A percentile compares a stretch with the other conserved stretches of the same genome.
Evolutionary conservation across 352 stramenopile species (phyloP).

Genomic region (Elongisporangium undulatum): DNA sequence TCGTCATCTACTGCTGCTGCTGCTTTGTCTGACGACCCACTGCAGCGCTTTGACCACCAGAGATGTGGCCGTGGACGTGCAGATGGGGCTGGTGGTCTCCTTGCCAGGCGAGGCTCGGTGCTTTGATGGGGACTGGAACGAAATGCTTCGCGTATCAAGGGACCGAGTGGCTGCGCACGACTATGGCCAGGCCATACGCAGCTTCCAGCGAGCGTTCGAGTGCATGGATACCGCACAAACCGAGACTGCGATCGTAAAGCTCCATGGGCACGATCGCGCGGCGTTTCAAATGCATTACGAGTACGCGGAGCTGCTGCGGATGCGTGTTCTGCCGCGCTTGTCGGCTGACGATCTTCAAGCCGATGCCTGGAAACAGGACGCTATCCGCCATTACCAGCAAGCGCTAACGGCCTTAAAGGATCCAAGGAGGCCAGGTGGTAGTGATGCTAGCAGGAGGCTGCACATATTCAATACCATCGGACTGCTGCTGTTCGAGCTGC

Average conservation of each 20-base stretch:
- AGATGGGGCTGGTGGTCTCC: not conserved
- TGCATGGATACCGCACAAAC: not conserved
- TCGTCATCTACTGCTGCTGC: not conserved
- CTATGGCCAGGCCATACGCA: not conserved
- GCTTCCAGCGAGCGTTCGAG: not conserved
- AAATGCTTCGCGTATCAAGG: not conserved
- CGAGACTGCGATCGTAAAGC: not conserved
- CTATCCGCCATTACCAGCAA: not conserved
- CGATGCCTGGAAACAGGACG: not conserved
- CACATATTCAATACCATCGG: slow-evolving; percentile 27
- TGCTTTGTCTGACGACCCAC: not conserved
- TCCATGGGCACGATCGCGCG: not conserved
- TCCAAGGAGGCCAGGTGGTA: not conserved
- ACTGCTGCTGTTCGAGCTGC: slow-evolving; percentile 9
- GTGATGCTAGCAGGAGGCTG: slow-evolving; percentile 1
- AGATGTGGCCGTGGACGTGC: not conserved
- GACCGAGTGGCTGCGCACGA: not conserved
- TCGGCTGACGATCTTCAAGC: not conserved
- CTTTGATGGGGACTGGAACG: not conserved
- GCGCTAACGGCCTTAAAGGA: not conserved
- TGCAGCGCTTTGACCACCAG: not conserved
- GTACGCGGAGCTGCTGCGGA: slow-evolving; percentile 11
- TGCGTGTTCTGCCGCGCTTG: not conserved
- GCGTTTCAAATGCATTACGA: slow-evolving; percentile 10
- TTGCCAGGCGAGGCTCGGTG: not conserved